Base-by-base conservation (phyloP, 116 monocot genomes). In the Iris pallida region DNA sequence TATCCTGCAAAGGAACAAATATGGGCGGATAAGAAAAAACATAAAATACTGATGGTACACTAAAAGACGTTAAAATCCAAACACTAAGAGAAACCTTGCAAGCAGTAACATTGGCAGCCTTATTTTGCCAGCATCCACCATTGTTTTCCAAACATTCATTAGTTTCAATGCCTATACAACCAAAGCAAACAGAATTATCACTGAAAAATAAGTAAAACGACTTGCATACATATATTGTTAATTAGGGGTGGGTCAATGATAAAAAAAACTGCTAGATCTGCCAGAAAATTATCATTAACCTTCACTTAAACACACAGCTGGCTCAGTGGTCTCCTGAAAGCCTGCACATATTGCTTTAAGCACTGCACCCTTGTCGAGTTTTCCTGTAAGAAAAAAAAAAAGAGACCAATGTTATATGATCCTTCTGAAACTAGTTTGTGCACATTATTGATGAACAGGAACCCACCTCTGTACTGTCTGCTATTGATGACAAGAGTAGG, bases 291-390 rank as follows among this genome's bases (percentile, higher is more conserved):
- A 42, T 72, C 45, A 47, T 42, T 18, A 66, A 95, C 95, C 95
- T 82, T 82, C 86, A 77, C 74, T 87, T 53, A 96, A 82, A 75
- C 96, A 96, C 64, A 96, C 89, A 60, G 92, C 79, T 55, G 96
- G 96, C 47, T 96, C 96, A 41, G 96, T 96, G 45, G 89, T 89
- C 71, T 96, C 96, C 59, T 86, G 69, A 77, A 96, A 96, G 14
- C 96, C 96, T 59, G 96, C 76, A 80, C 96, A 96, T 49, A 96
- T 77, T 43, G 92, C 96, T 77, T 92, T 96, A 18, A 96, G 92
- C 42, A 96, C 85, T 51, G 96, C 92, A 68, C 82, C 85, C 65
- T 92, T 96, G 64, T 96, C 96, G 58, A 96, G 83, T 71, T 92
- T 96, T 11, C 96, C 96, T 96, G 65, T 53, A 14, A 64, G 63